Conservation (phyloP, 1,284 basidiomycete species). For the Cutaneotrichosporon cavernicola region DNA sequence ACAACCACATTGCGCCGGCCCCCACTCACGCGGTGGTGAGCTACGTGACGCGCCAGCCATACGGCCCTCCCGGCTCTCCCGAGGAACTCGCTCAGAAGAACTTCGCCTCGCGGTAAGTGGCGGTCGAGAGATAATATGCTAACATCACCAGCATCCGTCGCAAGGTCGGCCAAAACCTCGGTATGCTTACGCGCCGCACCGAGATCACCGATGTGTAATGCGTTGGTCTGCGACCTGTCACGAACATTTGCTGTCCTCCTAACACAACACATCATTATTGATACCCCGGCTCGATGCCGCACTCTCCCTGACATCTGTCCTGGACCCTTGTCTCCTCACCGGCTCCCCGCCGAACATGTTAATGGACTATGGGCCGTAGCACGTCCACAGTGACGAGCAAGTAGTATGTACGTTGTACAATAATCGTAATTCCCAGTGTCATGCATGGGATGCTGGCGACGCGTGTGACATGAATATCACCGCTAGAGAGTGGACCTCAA, state of each 20-base stretch:
- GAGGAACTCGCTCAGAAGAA: constrained; percentile 85
- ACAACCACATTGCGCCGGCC: not conserved
- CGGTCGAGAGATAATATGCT: not conserved
- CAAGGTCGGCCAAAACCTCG: constrained; percentile 39
- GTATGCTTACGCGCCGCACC: constrained; percentile 37
- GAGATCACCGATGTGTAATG: constrained; percentile 17
- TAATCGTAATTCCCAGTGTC: constrained; percentile 7
- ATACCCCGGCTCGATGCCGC: constrained; percentile 11
- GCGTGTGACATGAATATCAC: not conserved
- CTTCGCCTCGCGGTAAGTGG: constrained; percentile 60
- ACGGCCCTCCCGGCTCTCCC: constrained; percentile 76
- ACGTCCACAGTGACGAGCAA: constrained; percentile 2
- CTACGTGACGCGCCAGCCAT: constrained; percentile 66
- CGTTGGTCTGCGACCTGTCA: not conserved
- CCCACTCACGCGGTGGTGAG: not conserved
- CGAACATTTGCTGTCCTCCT: not conserved
- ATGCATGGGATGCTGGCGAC: constrained; percentile 6
- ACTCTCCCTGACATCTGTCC: not conserved
- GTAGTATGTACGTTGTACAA: constrained; percentile 10
- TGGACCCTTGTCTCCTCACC: constrained; percentile 3
- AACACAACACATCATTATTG: constrained; percentile 1
- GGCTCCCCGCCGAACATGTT: not conserved
- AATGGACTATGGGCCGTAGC: constrained; percentile 8
- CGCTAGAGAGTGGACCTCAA: not conserved
- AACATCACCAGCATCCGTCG: constrained; percentile 18